Conservation (phyloP, 225 moss, liverwort and hornwort species). For the Straminergon stramineum region DNA sequence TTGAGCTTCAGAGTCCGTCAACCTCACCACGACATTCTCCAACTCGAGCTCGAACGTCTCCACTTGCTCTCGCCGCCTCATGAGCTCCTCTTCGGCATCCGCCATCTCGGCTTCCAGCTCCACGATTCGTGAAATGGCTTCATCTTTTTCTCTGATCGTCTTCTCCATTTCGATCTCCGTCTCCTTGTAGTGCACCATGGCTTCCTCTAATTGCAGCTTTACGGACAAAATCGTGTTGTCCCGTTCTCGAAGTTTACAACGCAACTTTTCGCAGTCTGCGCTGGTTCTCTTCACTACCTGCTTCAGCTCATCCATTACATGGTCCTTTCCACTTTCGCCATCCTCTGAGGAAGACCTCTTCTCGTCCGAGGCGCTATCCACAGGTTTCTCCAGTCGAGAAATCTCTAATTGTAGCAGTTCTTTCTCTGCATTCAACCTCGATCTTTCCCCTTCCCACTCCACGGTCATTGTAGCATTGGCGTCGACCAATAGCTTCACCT, state of each 20-base stretch:
- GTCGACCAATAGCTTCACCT: conserved; percentile 43
- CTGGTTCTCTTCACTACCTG: conserved; percentile 19
- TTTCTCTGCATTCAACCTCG: conserved; percentile 32
- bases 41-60: conserved; percentile 35
- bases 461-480: conserved; percentile 35
- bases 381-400: conserved; percentile 33
- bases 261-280: conserved; percentile 34
- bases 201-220: conserved; percentile 36
- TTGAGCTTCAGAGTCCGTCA: conserved; percentile 38
- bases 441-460: conserved; percentile 50
- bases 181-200: conserved; percentile 36
- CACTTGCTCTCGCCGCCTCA: conserved; percentile 23
- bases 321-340: conserved; percentile 3
- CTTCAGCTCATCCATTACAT: conserved; percentile 34
- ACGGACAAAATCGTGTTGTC: conserved; percentile 51
- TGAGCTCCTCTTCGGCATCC: conserved; percentile 7
- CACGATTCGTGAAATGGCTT: conserved; percentile 15
- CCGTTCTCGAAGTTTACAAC: conserved; percentile 34
- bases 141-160: conserved; percentile 29
- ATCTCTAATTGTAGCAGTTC: conserved; percentile 38
- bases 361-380: not conserved
- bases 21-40: conserved; percentile 38
- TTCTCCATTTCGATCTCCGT: conserved; percentile 48
- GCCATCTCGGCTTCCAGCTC: conserved; percentile 19
- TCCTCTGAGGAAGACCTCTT: not conserved